Evolutionary conservation across 441 rosid species (phyloP).

Genomic region (Corymbia calophylla): DNA sequence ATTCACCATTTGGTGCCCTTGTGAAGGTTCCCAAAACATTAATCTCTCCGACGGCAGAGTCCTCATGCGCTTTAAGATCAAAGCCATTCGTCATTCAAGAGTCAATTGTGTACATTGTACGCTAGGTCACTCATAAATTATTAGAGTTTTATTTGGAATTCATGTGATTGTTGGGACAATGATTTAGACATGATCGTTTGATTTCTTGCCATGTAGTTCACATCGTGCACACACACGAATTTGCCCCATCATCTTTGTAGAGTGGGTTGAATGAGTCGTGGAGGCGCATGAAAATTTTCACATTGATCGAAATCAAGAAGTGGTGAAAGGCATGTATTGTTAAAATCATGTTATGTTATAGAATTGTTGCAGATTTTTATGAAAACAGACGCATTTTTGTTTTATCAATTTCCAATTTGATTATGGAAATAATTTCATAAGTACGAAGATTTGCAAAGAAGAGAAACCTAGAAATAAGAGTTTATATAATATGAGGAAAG

Average conservation of each 20-base stretch:
- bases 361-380: not conserved
- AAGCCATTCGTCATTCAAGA: not conserved
- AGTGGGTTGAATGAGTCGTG: accelerated
- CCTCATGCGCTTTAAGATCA: not conserved
- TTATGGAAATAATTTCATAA: not conserved
- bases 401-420: not conserved
- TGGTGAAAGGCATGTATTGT: not conserved
- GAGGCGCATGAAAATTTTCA: not conserved
- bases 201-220: not conserved
- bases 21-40: not conserved
- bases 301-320: accelerated
- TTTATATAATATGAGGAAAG: not conserved
- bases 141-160: not conserved
- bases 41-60: not conserved
- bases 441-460: not conserved
- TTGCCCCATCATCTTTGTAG: not conserved
- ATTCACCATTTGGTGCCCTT: not conserved
- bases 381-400: not conserved
- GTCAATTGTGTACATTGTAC: not conserved
- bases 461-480: not conserved
- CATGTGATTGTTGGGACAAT: not conserved
- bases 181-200: not conserved
- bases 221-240: not conserved
- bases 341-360: not conserved
- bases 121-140: not conserved